These are phyloP conservation scores for Tilletia indica DNA, from an alignment of 1,284 basidiomycete genomes.

Conservation along the genomic window DNA sequence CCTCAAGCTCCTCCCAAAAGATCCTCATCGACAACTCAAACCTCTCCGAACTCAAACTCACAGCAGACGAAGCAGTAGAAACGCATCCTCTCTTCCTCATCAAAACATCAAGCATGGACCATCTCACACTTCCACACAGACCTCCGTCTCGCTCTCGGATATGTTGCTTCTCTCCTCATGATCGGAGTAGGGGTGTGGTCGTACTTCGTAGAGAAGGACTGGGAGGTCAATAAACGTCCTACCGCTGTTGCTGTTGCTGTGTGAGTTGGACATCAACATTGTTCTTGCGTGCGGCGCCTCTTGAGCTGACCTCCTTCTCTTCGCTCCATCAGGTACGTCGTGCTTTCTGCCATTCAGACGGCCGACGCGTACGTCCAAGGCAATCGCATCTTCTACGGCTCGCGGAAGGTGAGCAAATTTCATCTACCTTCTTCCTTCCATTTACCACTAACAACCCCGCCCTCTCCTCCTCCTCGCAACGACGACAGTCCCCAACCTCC, in stretches of 20 bases:
- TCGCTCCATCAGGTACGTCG: slow-evolving; percentile 29
- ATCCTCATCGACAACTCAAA: slow-evolving; percentile 48
- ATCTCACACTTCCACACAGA: slow-evolving; percentile 47
- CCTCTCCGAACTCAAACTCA: slow-evolving; percentile 43
- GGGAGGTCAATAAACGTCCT: slow-evolving; percentile 43
- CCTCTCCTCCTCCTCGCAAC: not conserved
- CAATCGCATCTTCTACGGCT: slow-evolving; percentile 44
- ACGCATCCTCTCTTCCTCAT: slow-evolving; percentile 25
- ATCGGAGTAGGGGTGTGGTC: slow-evolving; percentile 44
- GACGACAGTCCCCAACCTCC: not conserved
- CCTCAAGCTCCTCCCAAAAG: slow-evolving; percentile 23
- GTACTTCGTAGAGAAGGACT: slow-evolving; percentile 50
- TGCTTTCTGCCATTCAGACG: slow-evolving; percentile 32
- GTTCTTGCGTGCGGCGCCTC: no score
- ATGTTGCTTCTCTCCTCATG: slow-evolving; percentile 44
- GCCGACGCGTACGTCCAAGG: slow-evolving; percentile 40
- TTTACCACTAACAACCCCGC: no score
- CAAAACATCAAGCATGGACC: slow-evolving; percentile 36
- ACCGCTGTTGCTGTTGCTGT: slow-evolving; percentile 37
- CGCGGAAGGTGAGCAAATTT: slow-evolving; percentile 25
- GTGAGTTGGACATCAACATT: no score
- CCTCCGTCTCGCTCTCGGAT: slow-evolving; percentile 39
- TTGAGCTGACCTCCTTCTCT: not conserved
- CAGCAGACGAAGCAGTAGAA: slow-evolving; percentile 52
- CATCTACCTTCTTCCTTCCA: not conserved